A percentile compares a stretch with the other conserved stretches of the same genome.
phyloP scores from a whole-genome alignment of 306 rosid species.

The Pterocarpus santalinus region DNA sequence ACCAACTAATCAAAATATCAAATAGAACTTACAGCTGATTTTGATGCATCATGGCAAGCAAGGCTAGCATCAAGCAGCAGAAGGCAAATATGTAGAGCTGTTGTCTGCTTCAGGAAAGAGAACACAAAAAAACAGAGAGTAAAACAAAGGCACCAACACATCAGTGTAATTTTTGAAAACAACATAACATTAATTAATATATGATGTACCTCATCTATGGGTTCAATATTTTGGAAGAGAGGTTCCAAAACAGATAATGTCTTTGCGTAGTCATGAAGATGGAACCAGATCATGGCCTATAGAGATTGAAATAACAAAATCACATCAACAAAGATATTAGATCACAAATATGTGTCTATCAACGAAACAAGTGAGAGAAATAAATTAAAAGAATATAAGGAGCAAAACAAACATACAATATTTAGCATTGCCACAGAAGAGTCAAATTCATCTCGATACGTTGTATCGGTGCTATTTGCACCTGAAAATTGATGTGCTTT shows the following conservation, averaged over 20 bases:
- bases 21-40: slow-evolving; percentile 89
- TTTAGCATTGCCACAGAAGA: slow-evolving; percentile 72
- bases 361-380: slow-evolving; percentile 34
- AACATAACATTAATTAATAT: slow-evolving; percentile 36
- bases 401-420: slow-evolving; percentile 57
- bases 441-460: slow-evolving; percentile 84
- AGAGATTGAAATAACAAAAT: slow-evolving; percentile 38
- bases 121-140: slow-evolving; percentile 26
- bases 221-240: slow-evolving; percentile 92
- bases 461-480: slow-evolving; percentile 54
- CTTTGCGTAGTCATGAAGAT: slow-evolving; percentile 85
- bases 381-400: slow-evolving; percentile 29
- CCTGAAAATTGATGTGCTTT: slow-evolving; percentile 68
- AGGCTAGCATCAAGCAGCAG: slow-evolving; percentile 96
- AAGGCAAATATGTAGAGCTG: slow-evolving; percentile 90
- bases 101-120: slow-evolving; percentile 66
- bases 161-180: slow-evolving; percentile 33
- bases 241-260: slow-evolving; percentile 88
- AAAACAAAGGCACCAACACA: slow-evolving; percentile 47
- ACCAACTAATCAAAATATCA: slow-evolving; percentile 40
- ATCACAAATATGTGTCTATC: slow-evolving; percentile 2
- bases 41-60: slow-evolving; percentile 90
- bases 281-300: slow-evolving; percentile 95
- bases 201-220: slow-evolving; percentile 81
- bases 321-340: slow-evolving; percentile 26